Evolutionary conservation across 148 eudicot species (phyloP).

Genomic region (Nepenthes mirabilis): DNA sequence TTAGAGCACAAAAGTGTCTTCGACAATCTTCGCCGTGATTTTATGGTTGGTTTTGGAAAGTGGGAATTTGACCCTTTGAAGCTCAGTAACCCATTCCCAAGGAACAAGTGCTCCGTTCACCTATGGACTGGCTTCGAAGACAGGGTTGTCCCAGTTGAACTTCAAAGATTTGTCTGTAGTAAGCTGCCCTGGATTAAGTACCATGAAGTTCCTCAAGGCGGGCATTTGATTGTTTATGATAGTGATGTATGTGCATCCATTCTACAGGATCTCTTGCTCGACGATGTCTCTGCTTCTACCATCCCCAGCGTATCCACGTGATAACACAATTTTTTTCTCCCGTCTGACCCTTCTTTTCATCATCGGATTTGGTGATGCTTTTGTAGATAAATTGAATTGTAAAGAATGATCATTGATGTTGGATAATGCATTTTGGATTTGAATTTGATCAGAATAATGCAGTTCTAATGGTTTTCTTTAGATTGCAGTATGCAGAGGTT

Average conservation of each 20-base stretch:
- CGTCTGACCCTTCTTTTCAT: neutral
- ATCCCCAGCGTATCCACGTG: neutral
- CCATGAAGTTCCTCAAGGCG: slow-evolving; percentile 25
- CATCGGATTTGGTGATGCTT: too few relatives aligned
- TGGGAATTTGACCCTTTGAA: slow-evolving; percentile 70
- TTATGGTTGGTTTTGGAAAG: slow-evolving; percentile 39
- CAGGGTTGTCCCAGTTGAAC: slow-evolving; percentile 30
- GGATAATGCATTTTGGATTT: too few relatives aligned
- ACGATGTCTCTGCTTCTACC: slow-evolving; percentile 7
- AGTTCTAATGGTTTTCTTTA: too few relatives aligned
- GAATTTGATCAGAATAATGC: too few relatives aligned
- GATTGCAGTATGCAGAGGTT: too few relatives aligned
- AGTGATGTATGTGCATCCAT: slow-evolving; percentile 13
- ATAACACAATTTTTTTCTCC: neutral
- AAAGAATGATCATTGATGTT: too few relatives aligned
- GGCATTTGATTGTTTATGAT: slow-evolving; percentile 27
- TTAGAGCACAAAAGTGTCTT: slow-evolving; percentile 47
- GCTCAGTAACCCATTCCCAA: slow-evolving; percentile 48
- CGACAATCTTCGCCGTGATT: slow-evolving; percentile 58
- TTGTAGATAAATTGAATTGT: too few relatives aligned
- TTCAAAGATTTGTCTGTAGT: slow-evolving; percentile 13
- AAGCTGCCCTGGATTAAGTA: slow-evolving; percentile 25
- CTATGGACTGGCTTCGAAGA: slow-evolving; percentile 86
- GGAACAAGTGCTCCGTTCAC: slow-evolving; percentile 51
- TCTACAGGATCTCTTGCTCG: slow-evolving; percentile 18